Conservation (phyloP, 1,139 yeast genomes). For the Hyphopichia fennica region DNA sequence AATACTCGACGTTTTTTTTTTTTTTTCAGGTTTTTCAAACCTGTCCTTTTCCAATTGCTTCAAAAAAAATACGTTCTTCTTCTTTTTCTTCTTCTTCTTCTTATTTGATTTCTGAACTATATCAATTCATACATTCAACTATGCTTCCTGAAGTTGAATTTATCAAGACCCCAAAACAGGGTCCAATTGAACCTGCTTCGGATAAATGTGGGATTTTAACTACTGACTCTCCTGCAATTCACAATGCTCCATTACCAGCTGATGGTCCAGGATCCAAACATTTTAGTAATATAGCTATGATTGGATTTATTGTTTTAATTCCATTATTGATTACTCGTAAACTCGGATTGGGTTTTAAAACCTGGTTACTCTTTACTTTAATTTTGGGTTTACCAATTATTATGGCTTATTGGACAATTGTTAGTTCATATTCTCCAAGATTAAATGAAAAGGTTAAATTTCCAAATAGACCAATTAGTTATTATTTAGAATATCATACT, state of each 20-base stretch:
- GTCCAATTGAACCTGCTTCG: constrained; percentile 48
- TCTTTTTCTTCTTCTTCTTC: constrained; percentile 3
- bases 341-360: constrained; percentile 72
- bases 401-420: constrained; percentile 78
- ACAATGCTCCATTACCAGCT: constrained; percentile 86
- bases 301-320: constrained; percentile 52
- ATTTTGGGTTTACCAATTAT: constrained; percentile 66
- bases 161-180: constrained; percentile 59
- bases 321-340: constrained; percentile 68
- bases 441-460: constrained; percentile 73
- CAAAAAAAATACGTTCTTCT: constrained; percentile 1
- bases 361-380: constrained; percentile 57
- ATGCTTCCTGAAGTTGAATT: constrained; percentile 50
- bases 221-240: constrained; percentile 68
- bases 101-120: not conserved
- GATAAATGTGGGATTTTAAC: constrained; percentile 60
- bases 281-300: constrained; percentile 64
- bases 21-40: not conserved
- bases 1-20: constrained; percentile 4
- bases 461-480: constrained; percentile 77
- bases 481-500: constrained; percentile 81
- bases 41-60: constrained; percentile 1
- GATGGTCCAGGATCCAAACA: constrained; percentile 87
- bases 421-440: constrained; percentile 79
- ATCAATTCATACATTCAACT: not conserved